Conservation (phyloP, 768 basidiomycete species). For the Xerocomellus dryophilus region DNA sequence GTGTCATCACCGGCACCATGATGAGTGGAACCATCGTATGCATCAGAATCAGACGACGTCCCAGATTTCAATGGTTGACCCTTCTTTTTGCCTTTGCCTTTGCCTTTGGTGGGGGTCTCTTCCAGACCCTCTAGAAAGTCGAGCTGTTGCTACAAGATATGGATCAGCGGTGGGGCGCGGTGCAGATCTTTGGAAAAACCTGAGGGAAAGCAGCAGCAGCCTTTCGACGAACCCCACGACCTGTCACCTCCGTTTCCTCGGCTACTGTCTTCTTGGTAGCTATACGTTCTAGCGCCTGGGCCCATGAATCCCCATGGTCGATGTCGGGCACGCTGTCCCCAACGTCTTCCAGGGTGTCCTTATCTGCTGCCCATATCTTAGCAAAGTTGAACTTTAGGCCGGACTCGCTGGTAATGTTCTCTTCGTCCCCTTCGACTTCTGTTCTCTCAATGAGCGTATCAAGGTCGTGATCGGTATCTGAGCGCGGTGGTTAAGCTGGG, state of each 20-base stretch:
- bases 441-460: slow-evolving; percentile 85
- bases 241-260: slow-evolving; percentile 53
- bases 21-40: slow-evolving; percentile 28
- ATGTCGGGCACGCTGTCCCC: slow-evolving; percentile 45
- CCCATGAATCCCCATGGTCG: slow-evolving; percentile 78
- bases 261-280: slow-evolving; percentile 40
- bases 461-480: slow-evolving; percentile 79
- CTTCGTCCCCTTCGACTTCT: slow-evolving; percentile 64
- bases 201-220: slow-evolving; percentile 53
- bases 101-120: slow-evolving; percentile 39
- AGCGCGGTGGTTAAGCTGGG: neutral
- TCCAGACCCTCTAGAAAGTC: slow-evolving; percentile 33
- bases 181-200: slow-evolving; percentile 18
- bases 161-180: neutral
- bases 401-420: slow-evolving; percentile 47
- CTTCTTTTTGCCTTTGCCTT: slow-evolving; percentile 37
- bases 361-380: slow-evolving; percentile 86
- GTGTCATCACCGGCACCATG: slow-evolving; percentile 19
- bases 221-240: slow-evolving; percentile 71
- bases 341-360: slow-evolving; percentile 67
- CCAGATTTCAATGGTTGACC: slow-evolving; percentile 29
- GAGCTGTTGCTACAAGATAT: slow-evolving; percentile 26
- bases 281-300: slow-evolving; percentile 56
- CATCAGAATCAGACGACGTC: slow-evolving; percentile 41
- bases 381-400: slow-evolving; percentile 77